A percentile compares a stretch with the other conserved stretches of the same genome.
Evolutionary conservation across 1,139 yeast genomes (phyloP).

Genomic region (Kurtzmaniella quercitrusa): DNA sequence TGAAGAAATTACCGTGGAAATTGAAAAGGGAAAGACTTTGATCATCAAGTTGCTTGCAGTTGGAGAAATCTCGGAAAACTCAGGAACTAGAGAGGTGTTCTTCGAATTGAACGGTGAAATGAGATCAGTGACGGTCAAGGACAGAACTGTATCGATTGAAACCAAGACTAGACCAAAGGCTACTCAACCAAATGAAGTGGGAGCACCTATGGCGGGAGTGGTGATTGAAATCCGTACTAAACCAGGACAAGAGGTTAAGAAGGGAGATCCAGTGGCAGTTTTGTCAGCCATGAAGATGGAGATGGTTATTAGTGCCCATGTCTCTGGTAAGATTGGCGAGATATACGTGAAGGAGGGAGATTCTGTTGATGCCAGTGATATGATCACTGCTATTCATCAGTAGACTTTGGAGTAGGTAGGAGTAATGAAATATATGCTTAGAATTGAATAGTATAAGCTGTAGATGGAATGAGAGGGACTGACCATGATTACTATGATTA

Average conservation of each 20-base stretch:
- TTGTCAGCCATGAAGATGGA: conserved; percentile 99
- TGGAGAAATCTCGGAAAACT: conserved; percentile 79
- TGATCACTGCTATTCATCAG: conserved; percentile 45
- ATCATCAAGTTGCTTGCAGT: conserved; percentile 89
- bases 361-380: conserved; percentile 89
- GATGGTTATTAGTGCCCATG: conserved; percentile 95
- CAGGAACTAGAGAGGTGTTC: conserved; percentile 94
- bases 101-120: conserved; percentile 97
- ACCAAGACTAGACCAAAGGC: conserved; percentile 89
- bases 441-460: not conserved
- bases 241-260: conserved; percentile 82
- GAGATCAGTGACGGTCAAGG: conserved; percentile 91
- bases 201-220: conserved; percentile 99
- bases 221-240: conserved; percentile 91
- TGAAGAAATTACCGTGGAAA: conserved; percentile 84
- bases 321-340: conserved; percentile 76
- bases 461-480: no score
- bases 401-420: conserved; percentile 7
- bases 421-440: not conserved
- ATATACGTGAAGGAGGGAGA: conserved; percentile 84
- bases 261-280: conserved; percentile 95
- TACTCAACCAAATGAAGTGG: conserved; percentile 86
- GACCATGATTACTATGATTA: no score
- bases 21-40: conserved; percentile 91
- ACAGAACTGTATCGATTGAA: conserved; percentile 81